Percentiles rank a stretch among this genome's conserved stretches.
These are phyloP conservation scores for Phoma sp. DNA, from an alignment of 2,329 filamentous ascomycete species.

Conservation along the genomic window DNA sequence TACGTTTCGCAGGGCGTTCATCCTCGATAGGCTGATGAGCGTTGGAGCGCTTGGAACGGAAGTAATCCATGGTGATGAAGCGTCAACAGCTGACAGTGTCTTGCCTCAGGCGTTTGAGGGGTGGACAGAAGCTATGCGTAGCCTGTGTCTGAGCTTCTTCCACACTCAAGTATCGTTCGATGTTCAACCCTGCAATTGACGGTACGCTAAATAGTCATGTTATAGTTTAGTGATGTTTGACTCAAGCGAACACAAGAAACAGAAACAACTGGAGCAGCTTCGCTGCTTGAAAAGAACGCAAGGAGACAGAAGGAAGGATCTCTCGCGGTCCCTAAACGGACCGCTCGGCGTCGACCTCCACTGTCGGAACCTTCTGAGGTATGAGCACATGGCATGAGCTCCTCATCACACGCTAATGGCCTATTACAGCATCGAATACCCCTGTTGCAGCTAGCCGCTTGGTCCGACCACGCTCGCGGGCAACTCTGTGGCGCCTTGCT, in stretches of 20 bases:
- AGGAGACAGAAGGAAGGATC: conserved; percentile 12
- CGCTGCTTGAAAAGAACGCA: conserved; percentile 8
- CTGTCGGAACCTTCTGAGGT: conserved; percentile 13
- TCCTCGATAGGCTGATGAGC: conserved; percentile 34
- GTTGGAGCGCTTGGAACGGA: conserved; percentile 30
- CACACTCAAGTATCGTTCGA: conserved; percentile 13
- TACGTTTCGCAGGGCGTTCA: conserved; percentile 49
- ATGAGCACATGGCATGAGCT: conserved; percentile 27
- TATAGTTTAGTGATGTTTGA: conserved; percentile 10
- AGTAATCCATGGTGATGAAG: conserved; percentile 34
- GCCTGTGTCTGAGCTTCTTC: conserved; percentile 10
- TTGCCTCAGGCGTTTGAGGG: conserved; percentile 8
- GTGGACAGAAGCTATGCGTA: background rate
- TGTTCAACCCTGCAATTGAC: conserved; percentile 9
- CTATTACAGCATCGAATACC: conserved; percentile 15
- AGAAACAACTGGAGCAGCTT: conserved; percentile 11
- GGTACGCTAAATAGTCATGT: conserved; percentile 18
- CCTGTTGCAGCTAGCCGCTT: conserved; percentile 17
- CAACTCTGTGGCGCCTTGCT: conserved; percentile 6
- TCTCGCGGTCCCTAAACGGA: conserved; percentile 6
- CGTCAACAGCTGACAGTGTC: conserved; percentile 2
- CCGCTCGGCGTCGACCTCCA: conserved; percentile 13
- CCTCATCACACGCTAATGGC: conserved; percentile 28
- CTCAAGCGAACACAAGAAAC: conserved; percentile 10
- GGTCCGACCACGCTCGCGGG: conserved; percentile 9